Conservation (phyloP, 768 basidiomycete genomes). For the Candolleomyces aberdarensis region DNA sequence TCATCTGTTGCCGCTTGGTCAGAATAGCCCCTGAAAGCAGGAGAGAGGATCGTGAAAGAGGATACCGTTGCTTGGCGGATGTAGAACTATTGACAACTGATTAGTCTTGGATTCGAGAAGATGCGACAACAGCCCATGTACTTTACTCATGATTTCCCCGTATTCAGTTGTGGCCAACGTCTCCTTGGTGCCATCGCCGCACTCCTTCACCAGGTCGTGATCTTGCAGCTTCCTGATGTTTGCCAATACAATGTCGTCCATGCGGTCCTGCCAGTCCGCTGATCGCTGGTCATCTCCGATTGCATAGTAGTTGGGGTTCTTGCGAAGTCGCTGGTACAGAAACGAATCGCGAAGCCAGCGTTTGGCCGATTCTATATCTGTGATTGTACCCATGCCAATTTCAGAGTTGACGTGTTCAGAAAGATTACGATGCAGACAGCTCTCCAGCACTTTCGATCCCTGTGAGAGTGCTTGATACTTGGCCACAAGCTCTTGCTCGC, state of each 20-base stretch:
- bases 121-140: conserved; percentile 19
- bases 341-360: conserved; percentile 86
- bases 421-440: conserved; percentile 77
- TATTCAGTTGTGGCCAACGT: conserved; percentile 63
- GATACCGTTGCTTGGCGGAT: conserved; percentile 65
- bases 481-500: conserved; percentile 64
- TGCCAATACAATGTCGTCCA: conserved; percentile 72
- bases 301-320: conserved; percentile 79
- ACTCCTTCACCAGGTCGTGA: conserved; percentile 54
- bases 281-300: conserved; percentile 41
- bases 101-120: not conserved
- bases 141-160: conserved; percentile 88
- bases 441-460: conserved; percentile 79
- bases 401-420: conserved; percentile 94
- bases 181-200: conserved; percentile 31
- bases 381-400: conserved; percentile 84
- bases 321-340: conserved; percentile 79
- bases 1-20: conserved; percentile 47
- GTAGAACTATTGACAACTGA: conserved; percentile 57
- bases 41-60: conserved; percentile 7
- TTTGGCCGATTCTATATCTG: conserved; percentile 62
- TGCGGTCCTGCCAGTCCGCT: conserved; percentile 65
- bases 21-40: not conserved
- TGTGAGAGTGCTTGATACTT: conserved; percentile 71
- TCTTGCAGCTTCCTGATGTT: conserved; percentile 59